A percentile compares a stretch with the other conserved stretches of the same genome.
Conservation (phyloP, 306 rosid species). For the Pterocarpus santalinus region DNA sequence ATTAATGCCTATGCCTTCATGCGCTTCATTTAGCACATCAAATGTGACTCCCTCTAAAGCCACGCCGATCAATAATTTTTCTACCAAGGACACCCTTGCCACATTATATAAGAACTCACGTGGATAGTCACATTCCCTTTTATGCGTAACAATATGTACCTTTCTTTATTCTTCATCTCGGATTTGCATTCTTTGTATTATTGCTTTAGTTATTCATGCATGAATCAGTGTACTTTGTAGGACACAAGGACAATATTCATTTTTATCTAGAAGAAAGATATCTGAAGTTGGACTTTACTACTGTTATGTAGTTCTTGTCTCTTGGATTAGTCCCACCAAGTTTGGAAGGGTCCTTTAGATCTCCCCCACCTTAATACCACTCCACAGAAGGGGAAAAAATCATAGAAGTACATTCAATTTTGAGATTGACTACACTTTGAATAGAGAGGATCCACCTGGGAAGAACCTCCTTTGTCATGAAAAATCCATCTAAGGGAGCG, state of each 20-base stretch:
- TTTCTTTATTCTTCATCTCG: conserved; percentile 32
- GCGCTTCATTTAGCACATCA: conserved; percentile 41
- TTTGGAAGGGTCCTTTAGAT: conserved; percentile 24
- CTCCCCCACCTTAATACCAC: conserved; percentile 19
- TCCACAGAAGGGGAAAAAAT: conserved; percentile 10
- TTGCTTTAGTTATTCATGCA: conserved; percentile 40
- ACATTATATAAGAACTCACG: conserved; percentile 42
- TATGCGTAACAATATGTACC: conserved; percentile 14
- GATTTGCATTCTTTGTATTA: conserved; percentile 41
- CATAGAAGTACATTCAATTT: conserved; percentile 42
- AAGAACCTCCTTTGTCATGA: conserved; percentile 33
- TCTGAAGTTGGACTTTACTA: conserved; percentile 15
- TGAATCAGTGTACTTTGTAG: conserved; percentile 42
- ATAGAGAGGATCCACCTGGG: conserved; percentile 46
- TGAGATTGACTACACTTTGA: conserved; percentile 49
- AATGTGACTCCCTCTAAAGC: conserved; percentile 36
- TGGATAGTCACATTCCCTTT: conserved; percentile 28
- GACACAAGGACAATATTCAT: conserved; percentile 30
- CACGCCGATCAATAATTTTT: conserved; percentile 50
- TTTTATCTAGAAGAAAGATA: conserved; percentile 33
- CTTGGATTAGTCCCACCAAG: conserved; percentile 43
- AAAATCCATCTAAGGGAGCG: conserved; percentile 38
- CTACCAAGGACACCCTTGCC: conserved; percentile 35
- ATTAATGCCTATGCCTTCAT: conserved; percentile 27
- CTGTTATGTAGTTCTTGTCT: conserved; percentile 32